Evolutionary conservation across 352 stramenopile genomes (phyloP).

Genomic region (Phytophthora pseudosyringae): DNA sequence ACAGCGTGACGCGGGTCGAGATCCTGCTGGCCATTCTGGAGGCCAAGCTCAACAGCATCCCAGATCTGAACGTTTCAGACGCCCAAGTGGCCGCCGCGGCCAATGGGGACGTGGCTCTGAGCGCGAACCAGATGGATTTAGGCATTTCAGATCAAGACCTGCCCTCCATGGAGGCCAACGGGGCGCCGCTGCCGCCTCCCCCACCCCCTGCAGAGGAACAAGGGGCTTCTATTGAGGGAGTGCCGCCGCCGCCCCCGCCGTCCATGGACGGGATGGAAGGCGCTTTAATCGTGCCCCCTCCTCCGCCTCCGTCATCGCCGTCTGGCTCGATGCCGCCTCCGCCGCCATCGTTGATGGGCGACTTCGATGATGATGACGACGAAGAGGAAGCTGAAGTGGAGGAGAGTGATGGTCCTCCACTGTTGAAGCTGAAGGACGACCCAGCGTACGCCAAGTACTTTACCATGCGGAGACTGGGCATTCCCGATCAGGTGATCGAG

Average conservation of each 20-base stretch:
- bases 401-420: slow-evolving; percentile 29
- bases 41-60: slow-evolving; percentile 86
- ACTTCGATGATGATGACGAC: slow-evolving; percentile 40
- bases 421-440: slow-evolving; percentile 89
- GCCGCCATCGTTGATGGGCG: slow-evolving; percentile 36
- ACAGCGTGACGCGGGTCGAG: slow-evolving; percentile 82
- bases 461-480: slow-evolving; percentile 78
- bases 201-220: slow-evolving; percentile 44
- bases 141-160: slow-evolving; percentile 75
- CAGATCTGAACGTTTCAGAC: slow-evolving; percentile 76
- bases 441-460: slow-evolving; percentile 87
- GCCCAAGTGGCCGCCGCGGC: slow-evolving; percentile 54
- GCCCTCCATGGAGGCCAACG: slow-evolving; percentile 53
- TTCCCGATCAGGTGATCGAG: slow-evolving; percentile 75
- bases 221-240: slow-evolving; percentile 20
- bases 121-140: slow-evolving; percentile 44
- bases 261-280: slow-evolving; percentile 35
- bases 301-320: slow-evolving; percentile 23
- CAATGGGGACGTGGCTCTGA: slow-evolving; percentile 15
- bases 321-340: slow-evolving; percentile 27
- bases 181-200: slow-evolving; percentile 52
- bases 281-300: slow-evolving; percentile 35
- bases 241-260: slow-evolving; percentile 24
- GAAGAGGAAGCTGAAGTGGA: slow-evolving; percentile 22
- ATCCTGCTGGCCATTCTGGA: slow-evolving; percentile 87